phyloP scores from a whole-genome alignment of 1,284 basidiomycete genomes.

The Vanrija pseudolonga region DNA sequence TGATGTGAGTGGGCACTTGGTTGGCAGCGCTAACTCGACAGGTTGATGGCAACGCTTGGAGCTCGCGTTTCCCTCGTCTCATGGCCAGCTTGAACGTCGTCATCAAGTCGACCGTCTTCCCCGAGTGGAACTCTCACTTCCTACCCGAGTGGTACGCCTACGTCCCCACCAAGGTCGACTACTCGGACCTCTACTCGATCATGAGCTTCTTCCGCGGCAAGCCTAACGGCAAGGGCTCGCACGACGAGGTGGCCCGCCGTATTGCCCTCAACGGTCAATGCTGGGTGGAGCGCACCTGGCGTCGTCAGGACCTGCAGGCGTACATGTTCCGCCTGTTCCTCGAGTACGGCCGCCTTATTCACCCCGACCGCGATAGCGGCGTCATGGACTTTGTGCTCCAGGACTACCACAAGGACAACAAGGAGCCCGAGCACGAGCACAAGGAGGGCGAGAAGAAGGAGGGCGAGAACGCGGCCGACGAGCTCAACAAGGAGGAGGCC shows the following conservation, averaged over 20 bases:
- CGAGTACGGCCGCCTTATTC: constrained; percentile 57
- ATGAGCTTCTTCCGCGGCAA: constrained; percentile 51
- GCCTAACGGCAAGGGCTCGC: constrained; percentile 40
- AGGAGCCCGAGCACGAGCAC: background rate
- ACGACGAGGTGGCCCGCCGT: constrained; percentile 50
- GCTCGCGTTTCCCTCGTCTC: constrained; percentile 48
- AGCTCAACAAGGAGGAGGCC: constrained; percentile 1
- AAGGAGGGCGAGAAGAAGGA: background rate
- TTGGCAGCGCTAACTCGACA: constrained; percentile 7
- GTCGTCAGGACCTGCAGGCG: constrained; percentile 46
- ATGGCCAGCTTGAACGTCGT: constrained; percentile 48
- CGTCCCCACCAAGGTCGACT: constrained; percentile 50
- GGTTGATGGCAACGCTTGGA: constrained; percentile 51
- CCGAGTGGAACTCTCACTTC: constrained; percentile 49
- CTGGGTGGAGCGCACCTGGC: constrained; percentile 49
- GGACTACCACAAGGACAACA: constrained; percentile 5
- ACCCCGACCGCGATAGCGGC: constrained; percentile 52
- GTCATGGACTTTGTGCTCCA: constrained; percentile 43
- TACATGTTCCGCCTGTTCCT: constrained; percentile 54
- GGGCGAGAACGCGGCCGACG: background rate
- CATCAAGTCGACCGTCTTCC: constrained; percentile 50
- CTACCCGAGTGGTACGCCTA: constrained; percentile 51
- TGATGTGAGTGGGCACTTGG: constrained; percentile 36
- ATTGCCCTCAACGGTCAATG: constrained; percentile 52
- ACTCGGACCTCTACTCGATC: constrained; percentile 50